A percentile compares a stretch with the other conserved stretches of the same genome.
These are phyloP conservation scores for Nakaseomyces delphensis DNA, from an alignment of 1,139 yeast species.

Conservation along the genomic window DNA sequence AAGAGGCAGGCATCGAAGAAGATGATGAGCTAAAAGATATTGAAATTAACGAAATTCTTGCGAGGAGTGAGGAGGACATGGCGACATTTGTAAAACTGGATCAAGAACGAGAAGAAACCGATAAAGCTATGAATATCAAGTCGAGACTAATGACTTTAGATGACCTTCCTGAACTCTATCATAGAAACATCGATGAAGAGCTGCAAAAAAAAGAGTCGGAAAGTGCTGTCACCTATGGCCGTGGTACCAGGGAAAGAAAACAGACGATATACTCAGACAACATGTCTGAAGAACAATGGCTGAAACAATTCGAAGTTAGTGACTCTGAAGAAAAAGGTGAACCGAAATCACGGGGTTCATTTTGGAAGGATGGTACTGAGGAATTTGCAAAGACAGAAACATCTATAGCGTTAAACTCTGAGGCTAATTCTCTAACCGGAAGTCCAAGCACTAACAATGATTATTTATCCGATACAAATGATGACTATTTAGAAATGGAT, in stretches of 20 bases:
- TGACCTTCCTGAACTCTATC: constrained; percentile 62
- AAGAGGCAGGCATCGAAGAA: constrained; percentile 46
- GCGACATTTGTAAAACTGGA: constrained; percentile 57
- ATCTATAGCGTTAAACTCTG: not conserved
- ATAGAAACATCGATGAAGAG: constrained; percentile 52
- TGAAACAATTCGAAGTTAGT: constrained; percentile 45
- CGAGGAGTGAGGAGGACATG: constrained; percentile 57
- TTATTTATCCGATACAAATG: not conserved
- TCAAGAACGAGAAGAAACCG: constrained; percentile 48
- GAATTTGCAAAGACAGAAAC: constrained; percentile 5
- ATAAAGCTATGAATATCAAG: constrained; percentile 31
- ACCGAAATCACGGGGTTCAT: constrained; percentile 11
- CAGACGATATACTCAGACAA: constrained; percentile 53
- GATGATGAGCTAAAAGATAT: constrained; percentile 57
- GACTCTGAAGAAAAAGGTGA: constrained; percentile 28
- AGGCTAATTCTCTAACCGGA: not conserved
- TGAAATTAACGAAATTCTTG: constrained; percentile 63
- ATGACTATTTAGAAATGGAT: not conserved
- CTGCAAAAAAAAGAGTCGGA: constrained; percentile 40
- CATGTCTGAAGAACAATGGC: constrained; percentile 73
- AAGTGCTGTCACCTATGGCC: constrained; percentile 33
- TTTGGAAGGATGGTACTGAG: constrained; percentile 10
- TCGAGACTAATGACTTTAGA: constrained; percentile 51
- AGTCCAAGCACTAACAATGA: constrained; percentile 3
- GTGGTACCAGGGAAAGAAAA: constrained; percentile 62